A percentile compares a stretch with the other conserved stretches of the same genome.
Conservation (phyloP, 495 filamentous ascomycete species). For the Terfezia claveryi region DNA sequence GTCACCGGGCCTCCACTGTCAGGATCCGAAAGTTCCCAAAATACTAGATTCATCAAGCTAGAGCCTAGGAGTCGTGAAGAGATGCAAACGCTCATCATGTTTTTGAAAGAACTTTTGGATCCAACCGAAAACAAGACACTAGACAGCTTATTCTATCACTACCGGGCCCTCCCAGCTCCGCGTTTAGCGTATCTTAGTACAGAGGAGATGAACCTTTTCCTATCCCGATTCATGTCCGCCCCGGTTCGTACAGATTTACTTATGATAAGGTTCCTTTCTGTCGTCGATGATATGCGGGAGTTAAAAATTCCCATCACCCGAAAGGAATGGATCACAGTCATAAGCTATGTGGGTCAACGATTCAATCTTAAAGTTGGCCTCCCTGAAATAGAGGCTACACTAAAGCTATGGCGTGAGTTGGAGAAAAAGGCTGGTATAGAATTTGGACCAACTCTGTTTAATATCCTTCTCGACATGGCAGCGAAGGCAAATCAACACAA, state of each 20-base stretch:
- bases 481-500: constrained; percentile 60
- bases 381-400: constrained; percentile 43
- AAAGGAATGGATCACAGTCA: constrained; percentile 61
- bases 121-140: constrained; percentile 23
- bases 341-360: constrained; percentile 53
- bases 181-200: constrained; percentile 42
- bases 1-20: not conserved
- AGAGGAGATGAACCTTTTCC: constrained; percentile 36
- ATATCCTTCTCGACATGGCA: constrained; percentile 74
- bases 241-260: constrained; percentile 31
- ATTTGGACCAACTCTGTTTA: constrained; percentile 56
- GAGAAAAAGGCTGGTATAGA: constrained; percentile 45
- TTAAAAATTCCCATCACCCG: constrained; percentile 27
- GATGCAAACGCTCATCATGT: constrained; percentile 16
- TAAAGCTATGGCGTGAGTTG: constrained; percentile 77
- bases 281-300: constrained; percentile 62
- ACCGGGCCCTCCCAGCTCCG: constrained; percentile 38
- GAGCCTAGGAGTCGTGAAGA: not conserved
- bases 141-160: constrained; percentile 35
- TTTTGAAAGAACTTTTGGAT: constrained; percentile 25
- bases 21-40: too few species aligned
- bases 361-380: constrained; percentile 21
- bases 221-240: constrained; percentile 43
- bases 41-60: too few species aligned
- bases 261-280: constrained; percentile 61